Percentiles rank a stretch among this genome's conserved stretches.
phyloP scores from a whole-genome alignment of 768 basidiomycete species.

The Macrolepiota albuminosa region DNA sequence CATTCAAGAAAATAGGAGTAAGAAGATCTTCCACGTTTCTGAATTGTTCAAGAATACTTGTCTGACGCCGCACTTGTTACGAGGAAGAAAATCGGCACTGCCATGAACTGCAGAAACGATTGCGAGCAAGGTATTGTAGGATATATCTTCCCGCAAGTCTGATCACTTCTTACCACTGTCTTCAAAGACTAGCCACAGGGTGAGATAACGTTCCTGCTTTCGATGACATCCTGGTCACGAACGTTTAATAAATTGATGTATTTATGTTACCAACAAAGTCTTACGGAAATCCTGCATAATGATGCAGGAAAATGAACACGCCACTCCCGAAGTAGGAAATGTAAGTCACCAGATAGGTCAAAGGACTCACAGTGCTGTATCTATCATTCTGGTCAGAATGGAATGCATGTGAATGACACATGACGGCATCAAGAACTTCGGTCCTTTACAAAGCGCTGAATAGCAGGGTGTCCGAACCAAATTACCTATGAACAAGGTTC shows the following conservation, averaged over 20 bases:
- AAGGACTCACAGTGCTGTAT: slow-evolving; percentile 14
- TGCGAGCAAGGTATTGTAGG: slow-evolving; percentile 10
- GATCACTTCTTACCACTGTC: slow-evolving; percentile 11
- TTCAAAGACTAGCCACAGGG: slow-evolving; percentile 12
- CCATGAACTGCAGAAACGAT: slow-evolving; percentile 15
- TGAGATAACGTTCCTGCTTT: slow-evolving; percentile 12
- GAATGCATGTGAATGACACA: neutral
- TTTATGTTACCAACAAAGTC: slow-evolving; percentile 18
- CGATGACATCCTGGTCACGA: neutral
- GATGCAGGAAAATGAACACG: slow-evolving; percentile 13
- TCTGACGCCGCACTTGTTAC: neutral
- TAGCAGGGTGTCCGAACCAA: slow-evolving; percentile 14
- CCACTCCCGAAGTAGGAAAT: slow-evolving; percentile 10
- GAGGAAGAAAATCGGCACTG: slow-evolving; percentile 9
- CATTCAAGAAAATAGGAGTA: no score
- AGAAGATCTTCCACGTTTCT: neutral
- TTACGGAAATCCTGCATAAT: slow-evolving; percentile 13
- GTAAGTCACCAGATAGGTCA: neutral
- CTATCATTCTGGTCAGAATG: slow-evolving; percentile 16
- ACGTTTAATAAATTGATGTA: neutral
- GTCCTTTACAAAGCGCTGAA: slow-evolving; percentile 11
- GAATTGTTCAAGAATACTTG: neutral
- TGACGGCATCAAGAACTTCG: neutral
- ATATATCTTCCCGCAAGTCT: slow-evolving; percentile 10
- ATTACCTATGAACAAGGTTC: slow-evolving; percentile 13